Evolutionary conservation across 2,329 filamentous ascomycete genomes (phyloP).

Genomic region (Microcyclospora pomicola): DNA sequence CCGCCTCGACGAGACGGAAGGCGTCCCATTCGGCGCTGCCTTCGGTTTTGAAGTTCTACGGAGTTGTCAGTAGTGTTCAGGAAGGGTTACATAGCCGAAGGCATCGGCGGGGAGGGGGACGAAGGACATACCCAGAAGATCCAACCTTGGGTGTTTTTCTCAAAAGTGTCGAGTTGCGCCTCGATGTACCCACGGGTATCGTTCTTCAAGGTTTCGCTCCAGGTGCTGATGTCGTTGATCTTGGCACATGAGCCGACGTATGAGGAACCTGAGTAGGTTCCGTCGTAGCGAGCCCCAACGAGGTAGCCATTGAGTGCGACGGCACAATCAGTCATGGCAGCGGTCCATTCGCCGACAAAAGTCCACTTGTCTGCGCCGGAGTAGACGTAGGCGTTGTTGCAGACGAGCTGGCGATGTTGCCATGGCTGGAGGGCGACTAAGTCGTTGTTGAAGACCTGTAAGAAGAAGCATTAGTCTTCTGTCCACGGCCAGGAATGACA

Average conservation of each 20-base stretch:
- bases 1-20: slow-evolving; percentile 34
- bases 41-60: slow-evolving; percentile 46
- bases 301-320: slow-evolving; percentile 39
- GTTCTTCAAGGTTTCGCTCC: slow-evolving; percentile 31
- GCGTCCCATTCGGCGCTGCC: slow-evolving; percentile 38
- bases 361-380: slow-evolving; percentile 47
- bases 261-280: slow-evolving; percentile 34
- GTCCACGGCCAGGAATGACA: too few species aligned
- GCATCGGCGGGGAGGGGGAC: too few species aligned
- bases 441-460: slow-evolving; percentile 37
- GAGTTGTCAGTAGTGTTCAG: slow-evolving; percentile 29
- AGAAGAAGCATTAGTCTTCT: too few species aligned
- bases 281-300: slow-evolving; percentile 47
- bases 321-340: slow-evolving; percentile 50
- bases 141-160: slow-evolving; percentile 39
- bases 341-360: slow-evolving; percentile 57
- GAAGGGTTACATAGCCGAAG: too few species aligned
- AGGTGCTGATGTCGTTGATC: slow-evolving; percentile 36
- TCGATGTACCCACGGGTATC: slow-evolving; percentile 40
- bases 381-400: slow-evolving; percentile 38
- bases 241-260: slow-evolving; percentile 42
- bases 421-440: slow-evolving; percentile 37
- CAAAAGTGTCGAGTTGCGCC: slow-evolving; percentile 40
- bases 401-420: slow-evolving; percentile 43
- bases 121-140: slow-evolving; percentile 32